These are phyloP conservation scores for Debaryomyces hansenii DNA, from an alignment of 805 yeast genomes.

Conservation along the genomic window DNA sequence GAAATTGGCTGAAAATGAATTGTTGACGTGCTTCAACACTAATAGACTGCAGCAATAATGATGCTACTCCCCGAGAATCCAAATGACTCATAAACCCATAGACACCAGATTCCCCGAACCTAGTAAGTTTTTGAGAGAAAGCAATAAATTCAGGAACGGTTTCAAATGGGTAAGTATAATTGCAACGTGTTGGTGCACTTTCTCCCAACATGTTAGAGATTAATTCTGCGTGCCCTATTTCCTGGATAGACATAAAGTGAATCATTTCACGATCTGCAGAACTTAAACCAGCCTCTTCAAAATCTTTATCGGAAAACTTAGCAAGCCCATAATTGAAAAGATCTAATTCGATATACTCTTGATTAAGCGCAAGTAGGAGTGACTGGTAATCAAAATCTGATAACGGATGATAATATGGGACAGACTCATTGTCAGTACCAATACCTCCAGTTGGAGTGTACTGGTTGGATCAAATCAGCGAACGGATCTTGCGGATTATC, in stretches of 20 bases:
- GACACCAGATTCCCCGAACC: conserved; percentile 1
- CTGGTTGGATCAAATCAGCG: background rate
- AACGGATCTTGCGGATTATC: conserved; percentile 1
- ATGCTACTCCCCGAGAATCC: background rate
- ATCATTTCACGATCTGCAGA: conserved; percentile 1
- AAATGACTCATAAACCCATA: conserved; percentile 2
- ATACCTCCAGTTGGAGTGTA: background rate
- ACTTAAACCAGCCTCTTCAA: conserved; percentile 1
- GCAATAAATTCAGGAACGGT: conserved; percentile 1
- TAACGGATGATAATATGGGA: background rate
- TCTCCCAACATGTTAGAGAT: conserved; percentile 1
- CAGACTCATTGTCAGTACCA: background rate
- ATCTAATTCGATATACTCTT: conserved; percentile 1
- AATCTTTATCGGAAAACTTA: conserved; percentile 1
- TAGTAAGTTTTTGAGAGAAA: background rate
- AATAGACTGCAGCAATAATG: background rate
- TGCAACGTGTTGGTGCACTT: background rate
- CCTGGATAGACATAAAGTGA: conserved; percentile 2
- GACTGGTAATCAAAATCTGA: conserved; percentile 2
- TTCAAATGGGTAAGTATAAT: conserved; percentile 1
- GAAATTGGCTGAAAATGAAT: background rate
- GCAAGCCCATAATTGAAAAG: conserved; percentile 1
- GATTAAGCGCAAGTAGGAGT: background rate
- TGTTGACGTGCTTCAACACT: conserved; percentile 1
- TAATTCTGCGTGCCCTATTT: conserved; percentile 1